Base-by-base conservation (phyloP, 2,329 filamentous ascomycete species). In the Fusarium tjaetaba region DNA sequence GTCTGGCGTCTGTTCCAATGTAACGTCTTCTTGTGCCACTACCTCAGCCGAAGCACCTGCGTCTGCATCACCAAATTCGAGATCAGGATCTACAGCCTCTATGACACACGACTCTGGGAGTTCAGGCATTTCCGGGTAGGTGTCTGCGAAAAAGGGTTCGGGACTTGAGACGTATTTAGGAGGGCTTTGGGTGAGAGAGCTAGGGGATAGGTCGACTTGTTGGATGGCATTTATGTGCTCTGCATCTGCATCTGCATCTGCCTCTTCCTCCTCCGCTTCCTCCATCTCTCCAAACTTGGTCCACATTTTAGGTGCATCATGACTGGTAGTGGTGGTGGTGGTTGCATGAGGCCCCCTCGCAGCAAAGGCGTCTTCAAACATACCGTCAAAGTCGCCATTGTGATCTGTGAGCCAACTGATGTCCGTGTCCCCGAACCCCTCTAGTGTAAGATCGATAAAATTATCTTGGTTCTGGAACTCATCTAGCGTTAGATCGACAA, bases 241-340 rank as follows among this genome's bases (percentile, higher is more conserved):
- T 38, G 36, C 36, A 18, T 38, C 36, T 36, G 34, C 34, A 8
- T 16, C 34, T n/a, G 36, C 36, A 10, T 20, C 36, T n/a, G 70
- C 53, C 5, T 67, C 59, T 24, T 60, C 55, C n/a, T 61, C 60
- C 36, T 74, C 57, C 4, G 56, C 59, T 16, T 65, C 46, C 22
- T 61, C 57, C 48, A 53, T 30, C 45, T 75, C 65, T 18, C 72
- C 61, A 56, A 73, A 70, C 39, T 75, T 75, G 45, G 72, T 74
- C 72, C 72, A 74, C 45, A 68, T 52, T 24, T 55, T 52, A 67
- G 55, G 55, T 20, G 61, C 26, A 24, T 61, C 55, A 51, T 69
- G 57, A 20, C 26, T 48, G 26, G 30, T 30, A 34, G 41, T 36
- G 15, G 38, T 26, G 13, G 38, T 26, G 13, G 28, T 48, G 3